Evolutionary conservation across 805 yeast species (phyloP).

Genomic region (Kodamaea leandrae): DNA sequence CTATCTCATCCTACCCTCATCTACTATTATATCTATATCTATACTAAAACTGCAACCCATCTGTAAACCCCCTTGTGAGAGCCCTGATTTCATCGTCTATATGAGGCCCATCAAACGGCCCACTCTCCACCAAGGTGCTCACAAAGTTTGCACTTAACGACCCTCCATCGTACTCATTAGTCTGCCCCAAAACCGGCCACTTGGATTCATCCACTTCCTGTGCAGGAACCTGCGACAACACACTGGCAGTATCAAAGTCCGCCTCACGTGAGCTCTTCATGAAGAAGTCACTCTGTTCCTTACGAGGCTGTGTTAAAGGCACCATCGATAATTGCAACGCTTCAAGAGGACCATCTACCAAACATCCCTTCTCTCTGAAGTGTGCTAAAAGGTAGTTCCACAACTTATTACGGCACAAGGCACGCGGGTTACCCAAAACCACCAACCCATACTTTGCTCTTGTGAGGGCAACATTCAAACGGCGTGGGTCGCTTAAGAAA

Average conservation of each 20-base stretch:
- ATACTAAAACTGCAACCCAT: conserved; percentile 18
- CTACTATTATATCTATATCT: too few species aligned
- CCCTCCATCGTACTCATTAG: conserved; percentile 12
- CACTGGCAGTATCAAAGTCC: conserved; percentile 29
- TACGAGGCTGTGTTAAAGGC: too few species aligned
- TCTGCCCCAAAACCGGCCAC: conserved; percentile 30
- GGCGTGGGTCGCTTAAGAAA: conserved; percentile 42
- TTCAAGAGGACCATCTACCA: conserved; percentile 87
- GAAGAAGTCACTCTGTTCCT: conserved; percentile 1
- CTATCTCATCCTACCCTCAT: too few species aligned
- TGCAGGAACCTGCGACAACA: conserved; percentile 21
- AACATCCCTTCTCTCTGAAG: conserved; percentile 78
- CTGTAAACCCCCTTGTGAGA: conserved; percentile 40
- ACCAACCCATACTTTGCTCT: conserved; percentile 44
- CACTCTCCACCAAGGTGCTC: conserved; percentile 22
- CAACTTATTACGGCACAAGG: conserved; percentile 63
- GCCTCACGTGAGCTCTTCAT: conserved; percentile 6
- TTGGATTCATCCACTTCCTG: conserved; percentile 4
- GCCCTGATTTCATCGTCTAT: conserved; percentile 36
- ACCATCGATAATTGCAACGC: conserved; percentile 71
- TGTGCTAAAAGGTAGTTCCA: conserved; percentile 80
- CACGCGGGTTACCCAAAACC: conserved; percentile 79
- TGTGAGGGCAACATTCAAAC: conserved; percentile 44
- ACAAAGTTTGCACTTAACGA: conserved; percentile 32
- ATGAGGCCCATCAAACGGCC: conserved; percentile 9